These are phyloP conservation scores for Calonectria henricotiae DNA, from an alignment of 2,329 filamentous ascomycete species.

Conservation along the genomic window DNA sequence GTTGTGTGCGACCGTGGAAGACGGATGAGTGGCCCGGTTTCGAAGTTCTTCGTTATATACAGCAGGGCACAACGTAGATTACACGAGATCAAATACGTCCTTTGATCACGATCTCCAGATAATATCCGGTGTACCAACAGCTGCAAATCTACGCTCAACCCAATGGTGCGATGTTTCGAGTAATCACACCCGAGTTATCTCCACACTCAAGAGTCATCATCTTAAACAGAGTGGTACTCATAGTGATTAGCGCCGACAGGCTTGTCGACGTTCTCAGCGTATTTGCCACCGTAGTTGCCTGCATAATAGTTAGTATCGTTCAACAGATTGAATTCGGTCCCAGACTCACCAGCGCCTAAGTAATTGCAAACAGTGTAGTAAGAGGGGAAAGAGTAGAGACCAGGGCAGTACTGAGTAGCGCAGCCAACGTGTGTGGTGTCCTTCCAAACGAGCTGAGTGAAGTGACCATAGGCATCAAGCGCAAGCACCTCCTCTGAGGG, in stretches of 20 bases:
- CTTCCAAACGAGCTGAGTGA: constrained; percentile 64
- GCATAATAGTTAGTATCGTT: background rate
- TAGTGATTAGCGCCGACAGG: constrained; percentile 55
- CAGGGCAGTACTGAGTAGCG: constrained; percentile 81
- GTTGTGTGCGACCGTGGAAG: constrained; percentile 44
- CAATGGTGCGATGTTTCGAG: constrained; percentile 36
- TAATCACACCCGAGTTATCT: constrained; percentile 13
- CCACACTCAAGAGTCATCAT: constrained; percentile 23
- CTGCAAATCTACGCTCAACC: constrained; percentile 33
- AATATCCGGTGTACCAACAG: constrained; percentile 39
- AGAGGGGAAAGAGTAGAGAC: constrained; percentile 68
- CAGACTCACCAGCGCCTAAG: constrained; percentile 73
- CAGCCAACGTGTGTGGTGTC: constrained; percentile 59
- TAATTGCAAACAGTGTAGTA: constrained; percentile 95
- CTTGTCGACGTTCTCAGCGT: constrained; percentile 65
- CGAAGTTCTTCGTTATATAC: constrained; percentile 54
- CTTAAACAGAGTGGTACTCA: constrained; percentile 50
- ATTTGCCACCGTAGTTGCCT: constrained; percentile 71
- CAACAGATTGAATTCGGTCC: too few species aligned
- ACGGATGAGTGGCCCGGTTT: constrained; percentile 47
- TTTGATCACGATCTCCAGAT: constrained; percentile 43
- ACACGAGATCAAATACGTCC: constrained; percentile 51
- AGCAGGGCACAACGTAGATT: constrained; percentile 57
- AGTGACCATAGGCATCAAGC: constrained; percentile 78
- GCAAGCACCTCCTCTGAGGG: constrained; percentile 69